Evolutionary conservation across 2,329 filamentous ascomycete genomes (phyloP).

Genomic region (Aspergillus amoenus): DNA sequence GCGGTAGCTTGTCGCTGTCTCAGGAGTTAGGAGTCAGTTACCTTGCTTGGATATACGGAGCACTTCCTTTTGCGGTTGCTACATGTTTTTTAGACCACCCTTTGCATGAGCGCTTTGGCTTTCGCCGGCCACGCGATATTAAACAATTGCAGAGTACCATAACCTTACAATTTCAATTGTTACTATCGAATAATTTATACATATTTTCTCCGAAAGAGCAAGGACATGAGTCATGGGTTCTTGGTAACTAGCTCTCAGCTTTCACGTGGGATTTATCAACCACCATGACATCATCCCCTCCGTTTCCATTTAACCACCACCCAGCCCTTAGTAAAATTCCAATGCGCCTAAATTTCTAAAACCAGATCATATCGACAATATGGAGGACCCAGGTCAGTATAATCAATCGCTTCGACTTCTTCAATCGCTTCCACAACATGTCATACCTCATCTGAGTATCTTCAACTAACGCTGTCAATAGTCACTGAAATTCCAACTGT

Average conservation of each 20-base stretch:
- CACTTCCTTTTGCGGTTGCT: background rate
- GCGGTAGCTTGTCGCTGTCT: constrained; percentile 20
- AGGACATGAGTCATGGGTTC: background rate
- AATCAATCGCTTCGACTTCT: background rate
- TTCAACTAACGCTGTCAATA: constrained; percentile 14
- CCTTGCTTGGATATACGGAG: background rate
- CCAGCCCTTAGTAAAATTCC: constrained; percentile 16
- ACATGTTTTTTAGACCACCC: background rate
- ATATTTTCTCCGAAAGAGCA: no score
- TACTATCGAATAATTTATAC: background rate
- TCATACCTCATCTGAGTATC: background rate
- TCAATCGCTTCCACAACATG: background rate
- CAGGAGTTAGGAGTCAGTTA: background rate
- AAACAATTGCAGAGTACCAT: background rate
- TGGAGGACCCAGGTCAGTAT: constrained; percentile 23
- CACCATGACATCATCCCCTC: constrained; percentile 8
- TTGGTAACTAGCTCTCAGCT: background rate
- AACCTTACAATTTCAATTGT: background rate
- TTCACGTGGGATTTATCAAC: constrained; percentile 1
- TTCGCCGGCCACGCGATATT: background rate
- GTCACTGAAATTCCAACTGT: constrained; percentile 63
- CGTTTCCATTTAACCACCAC: background rate
- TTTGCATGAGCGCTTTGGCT: background rate
- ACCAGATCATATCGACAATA: constrained; percentile 2
- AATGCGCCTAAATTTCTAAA: background rate